These are phyloP conservation scores for Tetratostichococcus sp. DNA, from an alignment of 139 green algal species.

Conservation along the genomic window DNA sequence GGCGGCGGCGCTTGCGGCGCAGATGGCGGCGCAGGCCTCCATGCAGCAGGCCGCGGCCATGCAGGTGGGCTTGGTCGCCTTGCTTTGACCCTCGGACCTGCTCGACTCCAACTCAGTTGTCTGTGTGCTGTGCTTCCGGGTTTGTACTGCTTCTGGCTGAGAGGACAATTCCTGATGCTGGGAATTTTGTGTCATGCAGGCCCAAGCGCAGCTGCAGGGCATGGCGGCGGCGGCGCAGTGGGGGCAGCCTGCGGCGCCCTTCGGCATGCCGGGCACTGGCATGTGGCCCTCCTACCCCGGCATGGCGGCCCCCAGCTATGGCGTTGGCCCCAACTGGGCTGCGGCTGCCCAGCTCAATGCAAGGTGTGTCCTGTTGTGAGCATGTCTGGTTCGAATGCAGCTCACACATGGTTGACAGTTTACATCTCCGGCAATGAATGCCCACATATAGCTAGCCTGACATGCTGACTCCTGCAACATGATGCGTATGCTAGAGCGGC, in stretches of 20 bases:
- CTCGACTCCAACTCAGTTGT: too few species aligned
- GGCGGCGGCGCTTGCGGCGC: constrained; percentile 3
- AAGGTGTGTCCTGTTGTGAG: neutral
- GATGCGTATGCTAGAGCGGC: too few species aligned
- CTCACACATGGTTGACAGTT: too few species aligned
- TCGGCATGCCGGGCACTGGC: neutral
- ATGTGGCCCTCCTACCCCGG: neutral
- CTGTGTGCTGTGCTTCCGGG: too few species aligned
- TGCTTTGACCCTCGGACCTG: too few species aligned
- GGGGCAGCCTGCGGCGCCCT: neutral
- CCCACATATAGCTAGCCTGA: too few species aligned
- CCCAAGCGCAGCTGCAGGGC: constrained; percentile 2
- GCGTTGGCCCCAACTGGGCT: neutral
- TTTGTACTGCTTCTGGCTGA: too few species aligned
- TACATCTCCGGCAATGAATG: too few species aligned
- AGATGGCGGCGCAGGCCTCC: neutral
- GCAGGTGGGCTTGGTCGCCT: neutral
- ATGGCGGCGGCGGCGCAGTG: neutral
- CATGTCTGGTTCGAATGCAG: neutral
- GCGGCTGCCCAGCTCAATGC: neutral
- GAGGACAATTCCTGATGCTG: too few species aligned
- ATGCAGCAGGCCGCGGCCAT: neutral
- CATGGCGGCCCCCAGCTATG: neutral
- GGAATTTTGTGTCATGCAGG: neutral
- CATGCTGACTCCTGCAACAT: too few species aligned